phyloP scores from a whole-genome alignment of 2,329 filamentous ascomycete genomes.

The Trichoderma hamatum region DNA sequence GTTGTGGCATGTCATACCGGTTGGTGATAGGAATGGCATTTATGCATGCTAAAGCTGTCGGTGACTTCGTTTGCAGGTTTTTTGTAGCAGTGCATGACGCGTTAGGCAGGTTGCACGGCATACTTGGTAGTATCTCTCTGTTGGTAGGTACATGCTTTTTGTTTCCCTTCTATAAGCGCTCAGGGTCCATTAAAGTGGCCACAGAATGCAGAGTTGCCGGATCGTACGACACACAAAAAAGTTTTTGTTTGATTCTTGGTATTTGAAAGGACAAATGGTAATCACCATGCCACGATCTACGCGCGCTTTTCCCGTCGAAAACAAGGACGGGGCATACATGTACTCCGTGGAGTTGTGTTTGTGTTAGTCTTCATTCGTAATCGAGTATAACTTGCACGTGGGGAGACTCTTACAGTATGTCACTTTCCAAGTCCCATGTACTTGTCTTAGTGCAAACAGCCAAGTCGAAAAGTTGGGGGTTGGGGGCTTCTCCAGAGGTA shows the following conservation, averaged over 20 bases:
- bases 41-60: neutral
- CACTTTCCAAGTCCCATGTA: neutral
- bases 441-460: neutral
- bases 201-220: neutral
- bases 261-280: neutral
- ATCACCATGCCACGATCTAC: neutral
- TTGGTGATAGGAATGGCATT: neutral
- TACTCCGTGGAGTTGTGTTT: neutral
- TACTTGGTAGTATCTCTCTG: no score
- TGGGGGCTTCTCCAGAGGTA: neutral
- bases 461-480: neutral
- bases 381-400: neutral
- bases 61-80: neutral
- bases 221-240: neutral
- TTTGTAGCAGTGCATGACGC: neutral
- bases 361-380: neutral
- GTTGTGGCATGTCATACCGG: neutral
- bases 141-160: neutral
- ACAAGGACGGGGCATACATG: neutral
- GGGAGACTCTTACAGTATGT: neutral
- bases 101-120: slow-evolving; percentile 1
- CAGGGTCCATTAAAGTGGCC: neutral
- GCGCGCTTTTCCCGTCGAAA: neutral
- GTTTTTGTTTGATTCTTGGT: neutral
- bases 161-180: no score